These are phyloP conservation scores for Lactarius hatsudake DNA, from an alignment of 768 basidiomycete species.

Conservation along the genomic window DNA sequence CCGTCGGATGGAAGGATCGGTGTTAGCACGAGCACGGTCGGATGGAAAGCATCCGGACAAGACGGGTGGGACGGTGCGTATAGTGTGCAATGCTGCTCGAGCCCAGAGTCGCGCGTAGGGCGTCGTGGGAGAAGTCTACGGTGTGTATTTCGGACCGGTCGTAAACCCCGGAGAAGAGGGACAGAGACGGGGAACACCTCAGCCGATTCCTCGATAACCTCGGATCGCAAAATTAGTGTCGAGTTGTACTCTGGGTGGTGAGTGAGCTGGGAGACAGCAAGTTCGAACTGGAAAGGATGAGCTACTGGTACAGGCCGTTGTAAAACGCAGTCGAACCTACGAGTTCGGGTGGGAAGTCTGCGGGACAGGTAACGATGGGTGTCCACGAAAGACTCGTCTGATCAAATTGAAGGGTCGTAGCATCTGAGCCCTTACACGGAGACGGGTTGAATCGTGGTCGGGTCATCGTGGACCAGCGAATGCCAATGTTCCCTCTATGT, in stretches of 20 bases:
- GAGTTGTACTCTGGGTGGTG: slow-evolving; percentile 94
- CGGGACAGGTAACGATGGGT: slow-evolving; percentile 34
- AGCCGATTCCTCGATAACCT: slow-evolving; percentile 49
- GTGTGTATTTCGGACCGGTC: slow-evolving; percentile 52
- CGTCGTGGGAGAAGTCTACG: slow-evolving; percentile 73
- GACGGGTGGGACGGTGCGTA: slow-evolving; percentile 39
- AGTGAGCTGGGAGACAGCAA: slow-evolving; percentile 66
- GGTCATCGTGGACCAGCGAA: slow-evolving; percentile 2
- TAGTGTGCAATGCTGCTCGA: slow-evolving; percentile 81
- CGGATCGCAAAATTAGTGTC: slow-evolving; percentile 83
- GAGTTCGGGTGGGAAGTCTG: slow-evolving; percentile 35
- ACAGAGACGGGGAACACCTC: slow-evolving; percentile 31
- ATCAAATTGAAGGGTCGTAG: neutral
- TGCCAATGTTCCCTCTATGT: too few relatives aligned
- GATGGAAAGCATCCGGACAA: slow-evolving; percentile 25
- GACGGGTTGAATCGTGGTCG: slow-evolving; percentile 17
- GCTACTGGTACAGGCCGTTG: neutral
- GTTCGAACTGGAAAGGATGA: slow-evolving; percentile 60
- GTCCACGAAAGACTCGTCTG: slow-evolving; percentile 26
- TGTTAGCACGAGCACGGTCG: slow-evolving; percentile 50
- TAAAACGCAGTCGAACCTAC: slow-evolving; percentile 26
- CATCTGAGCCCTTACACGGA: neutral
- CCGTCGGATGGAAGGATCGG: slow-evolving; percentile 48
- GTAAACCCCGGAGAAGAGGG: slow-evolving; percentile 41
- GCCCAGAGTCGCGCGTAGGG: slow-evolving; percentile 66